Evolutionary conservation across 2,329 filamentous ascomycete genomes (phyloP), one percentile per base, ranked within the genome.

Genomic region (Botryosphaeria agaves): DNA sequence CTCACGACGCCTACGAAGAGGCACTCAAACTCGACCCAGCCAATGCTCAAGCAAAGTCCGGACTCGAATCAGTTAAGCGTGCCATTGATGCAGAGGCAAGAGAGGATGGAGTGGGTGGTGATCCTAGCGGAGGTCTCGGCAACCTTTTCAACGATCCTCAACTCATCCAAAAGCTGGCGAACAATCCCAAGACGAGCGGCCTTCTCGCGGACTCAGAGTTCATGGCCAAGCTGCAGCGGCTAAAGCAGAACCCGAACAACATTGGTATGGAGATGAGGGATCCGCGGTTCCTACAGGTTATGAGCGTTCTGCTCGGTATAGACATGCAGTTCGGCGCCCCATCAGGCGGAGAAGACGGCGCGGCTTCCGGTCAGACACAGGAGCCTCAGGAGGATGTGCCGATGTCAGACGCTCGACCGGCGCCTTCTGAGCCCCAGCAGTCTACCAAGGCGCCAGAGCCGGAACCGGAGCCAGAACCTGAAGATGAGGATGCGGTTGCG

Each of bases 111-210:
- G 51, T 69, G 12, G 60, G 61, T 33, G 69, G 63, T 31, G 76
- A 85, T 46, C 76, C 79, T 5, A 66, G 62, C 21, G 80, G 69
- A 32, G 83, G 84, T 27, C 63, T 98, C n/a, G 81, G 80, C 42
- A 71, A 74, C 51, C 85, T 98, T 69, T 95, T 98, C 67, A 87
- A 72, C 52, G 91, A 98, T 53, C 89, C 89, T 12, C 72, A 84
- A 47, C 62, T 98, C 41, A 66, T 91, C 38, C 69, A 82, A 53
- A 98, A 98, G 64, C 75, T 98, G 34, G 84, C 85, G 38, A 69
- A 61, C 44, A 95, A 95, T 63, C 89, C 91, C 38, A 95, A 95
- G 72, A 98, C 91, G 7, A 76, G 77, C 40, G 53, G 64, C 8
- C 72, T 79, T 45, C 73, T 98, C 18, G 76, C 72, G 34, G 89